Evolutionary conservation across 768 basidiomycete species (phyloP).

Genomic region (Rhizopogon sp.): DNA sequence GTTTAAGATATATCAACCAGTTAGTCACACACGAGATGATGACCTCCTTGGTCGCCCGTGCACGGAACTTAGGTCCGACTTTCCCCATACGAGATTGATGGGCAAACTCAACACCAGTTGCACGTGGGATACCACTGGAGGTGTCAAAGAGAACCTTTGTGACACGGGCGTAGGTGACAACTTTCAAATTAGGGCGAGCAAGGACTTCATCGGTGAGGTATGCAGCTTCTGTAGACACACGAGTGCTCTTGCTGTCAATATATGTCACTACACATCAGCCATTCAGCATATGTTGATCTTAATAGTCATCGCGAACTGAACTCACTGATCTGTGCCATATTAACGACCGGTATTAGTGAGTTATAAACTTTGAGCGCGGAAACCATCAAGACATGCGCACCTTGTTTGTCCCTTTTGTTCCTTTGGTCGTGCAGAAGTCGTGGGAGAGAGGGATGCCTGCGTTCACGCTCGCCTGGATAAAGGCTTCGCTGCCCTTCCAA

Average conservation of each 20-base stretch:
- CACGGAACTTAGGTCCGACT: constrained; percentile 30
- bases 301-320: neutral
- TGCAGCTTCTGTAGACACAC: constrained; percentile 17
- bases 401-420: constrained; percentile 58
- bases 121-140: neutral
- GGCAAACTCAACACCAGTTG: constrained; percentile 1
- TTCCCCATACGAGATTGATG: constrained; percentile 5
- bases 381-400: constrained; percentile 27
- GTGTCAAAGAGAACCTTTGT: constrained; percentile 6
- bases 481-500: constrained; percentile 41
- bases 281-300: neutral
- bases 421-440: constrained; percentile 53
- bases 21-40: constrained; percentile 12
- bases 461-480: constrained; percentile 48
- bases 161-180: constrained; percentile 3
- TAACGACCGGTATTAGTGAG: neutral
- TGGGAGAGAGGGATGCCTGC: constrained; percentile 46
- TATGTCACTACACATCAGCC: neutral
- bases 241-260: constrained; percentile 12
- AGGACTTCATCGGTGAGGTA: constrained; percentile 18
- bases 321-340: neutral
- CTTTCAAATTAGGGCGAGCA: constrained; percentile 14
- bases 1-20: constrained; percentile 29
- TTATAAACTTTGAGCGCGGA: neutral
- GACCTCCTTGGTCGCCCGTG: constrained; percentile 23